phyloP scores from a whole-genome alignment of 352 stramenopile species.

The Phytopythium helicoides region DNA sequence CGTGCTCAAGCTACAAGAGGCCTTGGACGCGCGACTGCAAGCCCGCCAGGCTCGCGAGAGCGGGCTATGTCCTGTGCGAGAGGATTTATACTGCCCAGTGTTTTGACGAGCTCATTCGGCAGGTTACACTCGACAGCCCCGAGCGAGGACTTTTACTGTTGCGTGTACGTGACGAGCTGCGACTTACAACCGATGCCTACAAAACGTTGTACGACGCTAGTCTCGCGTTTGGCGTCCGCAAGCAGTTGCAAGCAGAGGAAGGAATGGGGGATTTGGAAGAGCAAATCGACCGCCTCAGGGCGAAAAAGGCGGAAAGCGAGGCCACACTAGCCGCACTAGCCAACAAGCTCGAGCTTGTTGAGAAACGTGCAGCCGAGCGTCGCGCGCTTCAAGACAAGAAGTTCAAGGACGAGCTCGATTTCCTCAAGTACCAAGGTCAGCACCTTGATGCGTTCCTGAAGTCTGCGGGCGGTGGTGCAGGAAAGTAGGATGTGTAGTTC shows the following conservation, averaged over 20 bases:
- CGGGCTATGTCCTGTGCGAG: conserved; percentile 92
- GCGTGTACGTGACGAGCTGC: conserved; percentile 92
- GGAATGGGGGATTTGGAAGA: conserved; percentile 88
- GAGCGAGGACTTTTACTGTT: conserved; percentile 91
- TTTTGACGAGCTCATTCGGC: conserved; percentile 93
- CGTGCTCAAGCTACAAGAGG: conserved; percentile 90
- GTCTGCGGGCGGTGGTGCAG: conserved; percentile 50
- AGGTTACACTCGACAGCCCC: conserved; percentile 90
- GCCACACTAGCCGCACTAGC: conserved; percentile 86
- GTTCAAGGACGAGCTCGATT: conserved; percentile 93
- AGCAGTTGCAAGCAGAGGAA: conserved; percentile 92
- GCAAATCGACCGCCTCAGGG: conserved; percentile 43
- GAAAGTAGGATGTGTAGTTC: conserved; percentile 8
- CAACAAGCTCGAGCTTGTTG: conserved; percentile 92
- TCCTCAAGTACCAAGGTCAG: conserved; percentile 95
- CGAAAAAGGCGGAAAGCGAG: conserved; percentile 71
- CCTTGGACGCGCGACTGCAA: conserved; percentile 88
- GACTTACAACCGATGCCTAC: conserved; percentile 94
- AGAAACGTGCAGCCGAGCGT: conserved; percentile 88
- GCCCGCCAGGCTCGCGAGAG: conserved; percentile 90
- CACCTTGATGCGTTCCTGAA: conserved; percentile 95
- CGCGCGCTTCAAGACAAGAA: conserved; percentile 92
- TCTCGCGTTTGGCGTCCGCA: conserved; percentile 92
- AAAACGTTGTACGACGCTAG: conserved; percentile 94
- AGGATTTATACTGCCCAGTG: conserved; percentile 93